Evolutionary conservation across 352 stramenopile species (phyloP), one percentile per base, ranked within the genome.

Genomic region (Pythium coloratum): DNA sequence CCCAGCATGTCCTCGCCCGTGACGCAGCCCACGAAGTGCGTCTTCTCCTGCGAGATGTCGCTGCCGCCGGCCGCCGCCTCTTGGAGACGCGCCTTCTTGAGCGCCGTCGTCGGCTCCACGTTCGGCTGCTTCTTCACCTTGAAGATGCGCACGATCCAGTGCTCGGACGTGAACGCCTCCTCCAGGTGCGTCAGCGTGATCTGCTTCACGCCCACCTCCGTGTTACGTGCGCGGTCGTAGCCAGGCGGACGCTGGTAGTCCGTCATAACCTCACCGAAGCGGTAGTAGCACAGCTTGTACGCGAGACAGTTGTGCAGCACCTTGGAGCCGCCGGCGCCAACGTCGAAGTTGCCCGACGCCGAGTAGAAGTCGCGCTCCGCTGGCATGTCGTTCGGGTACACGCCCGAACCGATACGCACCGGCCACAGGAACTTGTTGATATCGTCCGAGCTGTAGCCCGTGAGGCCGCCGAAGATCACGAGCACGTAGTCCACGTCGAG

Each of bases 61-160:
- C 76, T 85, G 58, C 77, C 73, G 7, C 64, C 64, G 7, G 81
- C 70, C 26, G 77, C 64, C 5, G 81, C 78, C 47, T 88, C 81
- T 8, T 73, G 81, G 47, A 90, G 40, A 16, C 82, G 80, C 28
- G 76, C 78, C 69, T 86, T 85, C 76, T 87, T 88, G 28, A 90
- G 69, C 42, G 78, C 78, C 24, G 78, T 89, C 42, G 80, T 93
- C 13, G 85, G 64, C 64, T 93, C 82, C n/a, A 95, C 84, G 63
- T 90, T 92, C 6, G 85, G 72, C 72, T 86, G 80, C 71, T 91
- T 93, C 78, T 97, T 96, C n/a, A 98, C 91, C 76, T 95, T 95
- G 76, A 91, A 98, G 62, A 98, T 98, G 67, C 94, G 91, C 53
- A 98, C 92, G 55, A 97, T 97, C 91, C 94, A 98, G 78, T 98